These are phyloP conservation scores for Neophaeococcomyces aloes DNA, from an alignment of 2,329 filamentous ascomycete genomes.

Conservation along the genomic window DNA sequence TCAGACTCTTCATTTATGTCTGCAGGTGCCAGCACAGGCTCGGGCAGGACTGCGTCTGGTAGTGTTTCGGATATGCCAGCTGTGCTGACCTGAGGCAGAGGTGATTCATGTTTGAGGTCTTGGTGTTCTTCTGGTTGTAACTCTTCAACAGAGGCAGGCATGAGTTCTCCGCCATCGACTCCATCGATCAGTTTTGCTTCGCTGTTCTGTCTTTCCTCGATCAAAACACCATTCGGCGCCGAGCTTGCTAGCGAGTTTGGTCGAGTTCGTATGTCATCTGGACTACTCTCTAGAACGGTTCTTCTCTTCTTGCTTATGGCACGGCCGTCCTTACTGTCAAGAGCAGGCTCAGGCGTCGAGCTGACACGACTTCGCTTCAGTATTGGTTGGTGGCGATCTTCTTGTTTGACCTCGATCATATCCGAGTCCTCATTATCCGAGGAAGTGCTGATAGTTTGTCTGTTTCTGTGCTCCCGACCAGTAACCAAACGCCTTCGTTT, in stretches of 20 bases:
- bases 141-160: not conserved
- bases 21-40: not conserved
- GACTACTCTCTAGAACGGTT: conserved; percentile 32
- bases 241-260: conserved; percentile 7
- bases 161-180: not conserved
- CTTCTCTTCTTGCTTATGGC: conserved; percentile 34
- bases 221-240: not conserved
- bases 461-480: conserved; percentile 21
- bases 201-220: not conserved
- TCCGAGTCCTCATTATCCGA: conserved; percentile 15
- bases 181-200: not conserved
- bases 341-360: conserved; percentile 23
- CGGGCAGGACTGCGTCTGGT: not conserved
- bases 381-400: conserved; percentile 5
- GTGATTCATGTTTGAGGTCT: conserved; percentile 1
- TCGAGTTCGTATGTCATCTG: conserved; percentile 23
- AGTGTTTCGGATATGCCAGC: not conserved
- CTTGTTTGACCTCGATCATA: conserved; percentile 10
- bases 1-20: conserved; percentile 9
- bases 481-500: conserved; percentile 21
- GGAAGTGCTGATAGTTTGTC: conserved; percentile 25
- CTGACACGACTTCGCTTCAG: conserved; percentile 35
- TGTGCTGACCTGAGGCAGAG: not conserved
- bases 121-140: not conserved
- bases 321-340: conserved; percentile 10